Conservation (phyloP, 352 stramenopile species). For the Pythium oligandrum region DNA sequence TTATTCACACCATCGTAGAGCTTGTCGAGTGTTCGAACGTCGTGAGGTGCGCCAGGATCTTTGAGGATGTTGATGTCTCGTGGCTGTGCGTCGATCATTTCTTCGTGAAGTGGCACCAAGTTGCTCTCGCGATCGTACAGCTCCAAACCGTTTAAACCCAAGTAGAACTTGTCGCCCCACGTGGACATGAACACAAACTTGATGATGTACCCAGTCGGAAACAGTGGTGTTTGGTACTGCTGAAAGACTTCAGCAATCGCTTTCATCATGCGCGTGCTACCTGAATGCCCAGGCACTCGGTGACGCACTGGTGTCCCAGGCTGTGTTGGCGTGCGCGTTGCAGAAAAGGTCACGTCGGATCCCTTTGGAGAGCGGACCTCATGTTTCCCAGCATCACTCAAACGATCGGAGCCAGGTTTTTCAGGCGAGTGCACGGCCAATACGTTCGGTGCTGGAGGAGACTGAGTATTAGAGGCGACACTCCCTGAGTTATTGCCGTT, state of each 20-base stretch:
- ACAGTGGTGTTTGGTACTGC: slow-evolving; percentile 85
- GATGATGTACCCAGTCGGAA: slow-evolving; percentile 82
- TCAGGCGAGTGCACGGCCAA: slow-evolving; percentile 13
- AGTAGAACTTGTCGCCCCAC: slow-evolving; percentile 73
- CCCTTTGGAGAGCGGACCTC: background rate
- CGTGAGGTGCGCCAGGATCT: slow-evolving; percentile 43
- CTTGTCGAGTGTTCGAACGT: slow-evolving; percentile 72
- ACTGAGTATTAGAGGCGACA: background rate
- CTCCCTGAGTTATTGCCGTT: background rate
- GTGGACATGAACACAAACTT: slow-evolving; percentile 79
- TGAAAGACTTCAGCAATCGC: slow-evolving; percentile 65
- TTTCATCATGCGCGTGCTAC: slow-evolving; percentile 21
- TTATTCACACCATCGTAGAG: slow-evolving; percentile 72
- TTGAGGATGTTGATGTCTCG: slow-evolving; percentile 83
- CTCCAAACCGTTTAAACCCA: slow-evolving; percentile 80
- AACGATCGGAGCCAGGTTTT: slow-evolving; percentile 6
- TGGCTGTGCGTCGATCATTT: slow-evolving; percentile 67
- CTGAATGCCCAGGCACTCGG: background rate
- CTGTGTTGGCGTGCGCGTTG: background rate
- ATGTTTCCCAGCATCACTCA: background rate
- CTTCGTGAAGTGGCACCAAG: slow-evolving; percentile 29
- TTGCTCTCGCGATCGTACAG: slow-evolving; percentile 56
- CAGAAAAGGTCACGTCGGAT: background rate
- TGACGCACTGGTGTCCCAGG: background rate
- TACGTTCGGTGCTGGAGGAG: slow-evolving; percentile 1